Conservation (phyloP, 2,329 filamentous ascomycete genomes). For the Ophioceras dolichostomum region DNA sequence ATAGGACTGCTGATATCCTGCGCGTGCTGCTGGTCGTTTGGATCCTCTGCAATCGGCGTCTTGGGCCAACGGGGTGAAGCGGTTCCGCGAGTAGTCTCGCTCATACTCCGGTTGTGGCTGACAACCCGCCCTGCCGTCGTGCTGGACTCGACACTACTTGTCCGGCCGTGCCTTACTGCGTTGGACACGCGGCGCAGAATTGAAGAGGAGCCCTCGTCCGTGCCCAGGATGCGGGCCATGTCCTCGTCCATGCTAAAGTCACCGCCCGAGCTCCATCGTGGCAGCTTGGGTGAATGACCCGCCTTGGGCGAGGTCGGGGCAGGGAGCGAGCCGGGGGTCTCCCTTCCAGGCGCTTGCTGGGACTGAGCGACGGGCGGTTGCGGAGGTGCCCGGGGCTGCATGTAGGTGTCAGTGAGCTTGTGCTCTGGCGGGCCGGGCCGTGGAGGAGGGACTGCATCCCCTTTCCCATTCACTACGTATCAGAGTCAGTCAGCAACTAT, state of each 20-base stretch:
- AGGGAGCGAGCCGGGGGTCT: slow-evolving; percentile 23
- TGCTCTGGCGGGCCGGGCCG: slow-evolving; percentile 22
- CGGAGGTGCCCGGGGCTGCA: slow-evolving; percentile 44
- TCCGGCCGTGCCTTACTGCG: slow-evolving; percentile 84
- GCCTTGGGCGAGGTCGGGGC: slow-evolving; percentile 30
- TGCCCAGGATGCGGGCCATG: slow-evolving; percentile 76
- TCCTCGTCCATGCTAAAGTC: slow-evolving; percentile 95
- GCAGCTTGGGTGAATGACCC: slow-evolving; percentile 47
- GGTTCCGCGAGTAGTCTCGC: slow-evolving; percentile 52
- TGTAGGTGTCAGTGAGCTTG: slow-evolving; percentile 39
- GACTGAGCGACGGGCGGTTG: slow-evolving; percentile 27
- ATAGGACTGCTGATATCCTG: slow-evolving; percentile 64
- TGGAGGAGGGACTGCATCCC: slow-evolving; percentile 9
- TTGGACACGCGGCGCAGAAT: slow-evolving; percentile 85
- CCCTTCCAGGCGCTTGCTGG: slow-evolving; percentile 9
- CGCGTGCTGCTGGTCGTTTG: slow-evolving; percentile 25
- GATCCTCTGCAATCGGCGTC: slow-evolving; percentile 49
- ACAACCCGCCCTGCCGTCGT: slow-evolving; percentile 24
- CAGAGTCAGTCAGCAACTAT: too few species aligned
- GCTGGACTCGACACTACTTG: slow-evolving; percentile 59
- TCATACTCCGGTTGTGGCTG: slow-evolving; percentile 49
- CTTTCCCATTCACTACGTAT: slow-evolving; percentile 27
- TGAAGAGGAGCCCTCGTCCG: slow-evolving; percentile 64
- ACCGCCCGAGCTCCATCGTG: slow-evolving; percentile 65
- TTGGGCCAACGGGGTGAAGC: slow-evolving; percentile 59